Conservation (phyloP, 257 asterid genomes). For the Solanum sejunctum region DNA sequence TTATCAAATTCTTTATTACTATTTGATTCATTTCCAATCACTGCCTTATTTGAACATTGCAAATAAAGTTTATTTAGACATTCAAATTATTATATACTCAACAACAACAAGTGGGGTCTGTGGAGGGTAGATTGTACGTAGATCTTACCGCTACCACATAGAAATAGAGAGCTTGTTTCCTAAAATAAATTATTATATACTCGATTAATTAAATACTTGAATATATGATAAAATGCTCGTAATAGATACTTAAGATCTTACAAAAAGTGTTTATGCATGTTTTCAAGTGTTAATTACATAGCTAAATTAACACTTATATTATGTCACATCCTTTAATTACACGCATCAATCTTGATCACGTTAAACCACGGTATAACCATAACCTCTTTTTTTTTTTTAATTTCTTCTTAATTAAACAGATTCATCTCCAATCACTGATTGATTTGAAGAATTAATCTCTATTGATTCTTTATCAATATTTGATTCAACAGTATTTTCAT, state of each 20-base stretch:
- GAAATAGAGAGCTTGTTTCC: too few relatives aligned
- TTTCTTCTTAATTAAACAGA: not conserved
- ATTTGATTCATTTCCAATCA: too few relatives aligned
- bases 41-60: too few relatives aligned
- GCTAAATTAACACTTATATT: not conserved
- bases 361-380: not conserved
- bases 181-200: not conserved
- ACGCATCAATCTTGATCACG: not conserved
- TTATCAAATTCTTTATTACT: too few relatives aligned
- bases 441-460: not conserved
- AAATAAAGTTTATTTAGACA: not conserved
- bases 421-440: constrained; percentile 4
- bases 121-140: too few relatives aligned
- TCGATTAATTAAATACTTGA: not conserved
- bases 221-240: not conserved
- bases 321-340: not conserved
- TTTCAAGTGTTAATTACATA: not conserved
- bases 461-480: not conserved
- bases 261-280: not conserved
- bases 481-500: constrained; percentile 3
- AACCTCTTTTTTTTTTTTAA: not conserved
- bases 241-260: not conserved
- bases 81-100: not conserved
- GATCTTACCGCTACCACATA: too few relatives aligned
- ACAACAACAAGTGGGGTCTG: too few relatives aligned